Base-by-base conservation (phyloP, 139 green algal species). In the Chlamydomonas sp. region DNA sequence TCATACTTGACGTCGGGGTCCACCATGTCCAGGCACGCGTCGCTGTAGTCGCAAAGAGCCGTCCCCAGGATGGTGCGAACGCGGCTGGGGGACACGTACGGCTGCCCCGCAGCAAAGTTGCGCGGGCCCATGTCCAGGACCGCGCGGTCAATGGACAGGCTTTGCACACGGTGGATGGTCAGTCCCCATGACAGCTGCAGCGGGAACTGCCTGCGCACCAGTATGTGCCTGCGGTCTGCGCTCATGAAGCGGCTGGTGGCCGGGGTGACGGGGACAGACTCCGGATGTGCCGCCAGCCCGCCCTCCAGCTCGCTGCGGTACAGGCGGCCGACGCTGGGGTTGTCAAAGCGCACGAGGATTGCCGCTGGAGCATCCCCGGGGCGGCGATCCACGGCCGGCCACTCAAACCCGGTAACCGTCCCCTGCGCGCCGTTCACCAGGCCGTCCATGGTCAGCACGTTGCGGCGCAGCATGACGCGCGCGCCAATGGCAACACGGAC, bases 51-150 rank as follows among this genome's bases (percentile, higher is more conserved):
- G 61, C 61, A 72, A 7, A 83, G 63, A 6, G 63, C 63, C 78
- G 74, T 62, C 9, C 63, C 78, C 4, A 57, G 4, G 5, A 84
- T 20, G 6, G 63, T 72, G 78, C 78, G 78, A 18, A 84, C 78
- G 59, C 78, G 17, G 60, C 85, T 93, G 5, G 96, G 91, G 5
- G 95, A 94, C 59, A 97, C 95, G 77, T 97, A 97, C 12, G 91
- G 90, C 91, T 96, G 93, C 12, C 93, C 95, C 58, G 94, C 85
- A 1, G 92, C 95, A 84, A 97, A 96, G 61, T 88, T 75, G 20
- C 63, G 84, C 49, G 88, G 78, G 60, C 71, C 61, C 0, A 92
- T 86, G 60, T 62, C 79, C 5, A 95, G 89, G 63, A 81, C 72
- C 2, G 76, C 80, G 57, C 64, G 75, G 66, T 90, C 86, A 7